Base-by-base conservation (phyloP, 495 filamentous ascomycete genomes). In the Pseudevernia furfuracea region DNA sequence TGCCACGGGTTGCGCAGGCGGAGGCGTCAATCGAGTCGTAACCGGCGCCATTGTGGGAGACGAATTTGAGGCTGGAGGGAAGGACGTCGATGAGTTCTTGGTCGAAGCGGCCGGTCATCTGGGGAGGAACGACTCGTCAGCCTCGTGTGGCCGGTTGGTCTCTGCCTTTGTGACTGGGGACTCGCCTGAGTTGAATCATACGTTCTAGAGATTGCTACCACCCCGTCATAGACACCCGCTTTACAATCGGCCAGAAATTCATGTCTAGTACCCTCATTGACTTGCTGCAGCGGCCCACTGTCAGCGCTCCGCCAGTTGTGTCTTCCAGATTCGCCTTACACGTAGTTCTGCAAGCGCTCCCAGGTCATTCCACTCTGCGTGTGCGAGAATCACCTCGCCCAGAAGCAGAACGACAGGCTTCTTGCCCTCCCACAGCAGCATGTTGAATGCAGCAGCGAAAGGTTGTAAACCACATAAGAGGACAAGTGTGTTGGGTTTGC, bases 31-130 rank as follows among this genome's bases (percentile, higher is more conserved):
- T 82, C 63, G 91, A 89, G 68, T 94, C 90, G 71, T 94, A 94
- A 4, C 90, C 90, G 37, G 90, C 90, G 41, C 91, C 92, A 70
- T 91, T 92, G 72, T 96, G 91, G 71, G 85, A 88, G 67, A 96
- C 82, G 74, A 89, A 96, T 66, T 83, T 86, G 46, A 96, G 71
- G 4, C 83, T 86, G 38, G 74, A 69, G 1, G 91, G 91, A 19
- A 90, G 77, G 9, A 76, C 71, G 7, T 79, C 72, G 56, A 90
- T 71, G 61, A 90, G 67, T 66, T 85, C 84, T 23, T 72, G 75
- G 66, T 87, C 78, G 67, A 87, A 87, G 28, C 80, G 78, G 34
- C 84, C 84, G 19, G 84, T 87, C 60, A 79, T 76, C 83, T 86
- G 62, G 10, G n/a, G 55, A 62, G 14, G 38, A 44, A 48, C 12